Percentiles rank a stretch among this genome's conserved stretches.
Evolutionary conservation across 306 rosid genomes (phyloP).

Genomic region (Lathyrus sativus): DNA sequence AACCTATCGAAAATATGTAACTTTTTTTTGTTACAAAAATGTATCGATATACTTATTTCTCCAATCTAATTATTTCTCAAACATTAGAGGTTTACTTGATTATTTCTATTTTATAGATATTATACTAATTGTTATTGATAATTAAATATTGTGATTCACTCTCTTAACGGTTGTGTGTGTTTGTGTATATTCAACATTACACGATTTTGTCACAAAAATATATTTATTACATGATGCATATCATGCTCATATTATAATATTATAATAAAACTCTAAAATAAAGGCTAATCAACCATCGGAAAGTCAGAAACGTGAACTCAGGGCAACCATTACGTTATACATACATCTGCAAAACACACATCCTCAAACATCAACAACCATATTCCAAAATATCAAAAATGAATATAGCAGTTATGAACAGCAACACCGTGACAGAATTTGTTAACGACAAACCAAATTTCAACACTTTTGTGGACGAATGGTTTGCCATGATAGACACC

Average conservation of each 20-base stretch:
- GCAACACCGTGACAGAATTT: slow-evolving; percentile 46
- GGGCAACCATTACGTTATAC: slow-evolving; percentile 37
- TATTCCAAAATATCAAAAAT: slow-evolving; percentile 25
- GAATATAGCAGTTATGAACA: slow-evolving; percentile 49
- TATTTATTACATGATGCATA: no score
- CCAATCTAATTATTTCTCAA: no score
- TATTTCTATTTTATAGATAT: no score
- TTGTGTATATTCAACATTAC: no score
- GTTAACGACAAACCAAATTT: slow-evolving; percentile 44
- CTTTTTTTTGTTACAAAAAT: no score
- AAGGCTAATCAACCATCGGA: slow-evolving; percentile 40
- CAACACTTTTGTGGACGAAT: slow-evolving; percentile 42
- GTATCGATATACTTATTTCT: no score
- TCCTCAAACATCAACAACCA: background rate
- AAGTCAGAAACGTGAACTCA: slow-evolving; percentile 36
- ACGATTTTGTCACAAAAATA: no score
- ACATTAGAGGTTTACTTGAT: no score
- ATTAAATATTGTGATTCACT: background rate
- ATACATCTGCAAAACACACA: slow-evolving; percentile 8
- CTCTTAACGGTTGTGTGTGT: background rate
- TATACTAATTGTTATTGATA: background rate
- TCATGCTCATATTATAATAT: no score
- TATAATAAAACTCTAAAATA: slow-evolving; percentile 21
- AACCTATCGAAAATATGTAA: no score
- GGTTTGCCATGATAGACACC: slow-evolving; percentile 46